Evolutionary conservation across 768 basidiomycete genomes (phyloP), one percentile per base, ranked within the genome.

Genomic region (Fomitopsis serialis): DNA sequence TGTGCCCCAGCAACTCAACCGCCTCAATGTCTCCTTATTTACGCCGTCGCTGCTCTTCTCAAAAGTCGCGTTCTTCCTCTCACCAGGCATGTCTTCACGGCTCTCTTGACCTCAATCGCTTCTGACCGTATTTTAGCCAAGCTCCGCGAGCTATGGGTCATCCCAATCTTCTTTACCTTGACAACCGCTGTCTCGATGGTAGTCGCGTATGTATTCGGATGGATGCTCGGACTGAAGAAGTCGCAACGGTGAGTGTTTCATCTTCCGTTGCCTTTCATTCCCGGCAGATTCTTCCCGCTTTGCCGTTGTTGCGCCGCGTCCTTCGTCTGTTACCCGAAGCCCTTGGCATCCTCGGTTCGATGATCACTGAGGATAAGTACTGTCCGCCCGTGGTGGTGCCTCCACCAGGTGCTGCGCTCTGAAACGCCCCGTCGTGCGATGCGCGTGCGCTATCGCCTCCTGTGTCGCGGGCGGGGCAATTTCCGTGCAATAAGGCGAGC

Each of bases 31-130:
- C 22, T 88, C 88, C 0, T 80, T 98, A 29, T 97, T 98, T 72
- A 92, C 89, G 0, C 89, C 90, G 0, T 85, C 88, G 0, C 80
- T 95, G 6, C 74, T 96, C 29, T 95, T 96, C 71, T 93, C 90
- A 12, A 98, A 97, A 72, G 93, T 98, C 21, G 96, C 95, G 0
- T 96, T 95, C 72, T 91, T 88, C 66, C 56, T 71, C 10, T 67
- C 70, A n/a, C 93, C 95, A 66, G 80, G 88, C 81, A 58, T 32
- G 76, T 62, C 3, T 2, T n/a, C 6, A 17, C 2, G 21, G 8
- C 23, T 5, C 17, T 34, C 48, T 36, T 61, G 24, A 61, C 48
- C 25, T 15, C 48, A 5, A 7, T 22, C 44, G 1, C 5, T 19
- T 23, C 34, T 49, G 6, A 52, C 7, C 27, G 32, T 15, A 34